Evolutionary conservation across 2,329 filamentous ascomycete genomes (phyloP), one percentile per base, ranked within the genome.

Genomic region (Calonectria pteridis): DNA sequence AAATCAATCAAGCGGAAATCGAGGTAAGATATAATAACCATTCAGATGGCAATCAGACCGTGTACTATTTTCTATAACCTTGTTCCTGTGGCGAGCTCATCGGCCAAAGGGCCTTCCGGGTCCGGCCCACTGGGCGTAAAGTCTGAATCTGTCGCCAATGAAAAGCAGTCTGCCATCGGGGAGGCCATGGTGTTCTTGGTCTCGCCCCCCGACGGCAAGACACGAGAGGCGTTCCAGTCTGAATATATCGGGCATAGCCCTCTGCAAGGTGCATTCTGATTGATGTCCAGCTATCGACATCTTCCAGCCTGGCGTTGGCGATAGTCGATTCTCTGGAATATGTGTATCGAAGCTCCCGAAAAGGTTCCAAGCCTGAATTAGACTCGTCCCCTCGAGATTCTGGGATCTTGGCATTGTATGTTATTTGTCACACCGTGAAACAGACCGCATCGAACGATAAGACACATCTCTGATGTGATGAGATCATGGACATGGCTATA

Each of bases 21-120:
- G 59, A 63, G 59, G 59, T 18, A 55, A 69, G 35, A 78, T 79
- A 79, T 78, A 79, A 65, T 59, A 51, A 67, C 49, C 35, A 50
- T 49, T 26, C 20, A 9, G 33, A 7, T 33, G 35, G 35, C 49
- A 37, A 37, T 13, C 2, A 28, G 11, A 37, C 49, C 33, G 40
- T 3, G 62, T 64, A 43, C 43, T 46, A 62, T 62, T 43, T 33
- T n/a, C 16, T 67, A 63, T 33, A 59, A 62, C 71, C 64, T 46
- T 72, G 49, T 59, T 63, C 59, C 70, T 35, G 35, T 71, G 69
- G 62, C 53, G n/a, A 37, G 55, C 31, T 37, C 55, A 37, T 59
- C n/a, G 55, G 35, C 40, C n/a, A 13, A 26, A 68, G 73, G 72
- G 58, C 58, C 51, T 67, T 69, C 49, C 18, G 64, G 63, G 33